These are phyloP conservation scores for Thermothelomyces thermophilus DNA, from an alignment of 2,329 filamentous ascomycete species.

Conservation along the genomic window DNA sequence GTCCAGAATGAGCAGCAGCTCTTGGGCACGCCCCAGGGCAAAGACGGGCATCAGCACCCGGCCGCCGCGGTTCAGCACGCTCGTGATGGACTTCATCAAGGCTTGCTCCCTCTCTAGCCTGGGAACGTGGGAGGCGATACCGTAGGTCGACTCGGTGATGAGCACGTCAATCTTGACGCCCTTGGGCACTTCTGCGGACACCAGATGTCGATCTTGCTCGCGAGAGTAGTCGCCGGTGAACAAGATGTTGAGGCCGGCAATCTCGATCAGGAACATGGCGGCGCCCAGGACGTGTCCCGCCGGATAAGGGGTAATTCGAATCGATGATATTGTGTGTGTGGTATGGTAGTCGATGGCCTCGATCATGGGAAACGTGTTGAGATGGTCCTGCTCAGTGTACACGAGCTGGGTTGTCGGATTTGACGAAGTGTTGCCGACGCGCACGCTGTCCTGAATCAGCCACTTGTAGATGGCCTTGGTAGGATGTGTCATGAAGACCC, in stretches of 20 bases:
- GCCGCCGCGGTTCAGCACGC: constrained; percentile 83
- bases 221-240: constrained; percentile 98
- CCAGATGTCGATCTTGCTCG: constrained; percentile 90
- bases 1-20: constrained; percentile 87
- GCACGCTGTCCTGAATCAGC: constrained; percentile 94
- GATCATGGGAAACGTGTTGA: constrained; percentile 87
- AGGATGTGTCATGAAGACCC: constrained; percentile 98
- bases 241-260: constrained; percentile 91
- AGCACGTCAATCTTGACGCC: constrained; percentile 91
- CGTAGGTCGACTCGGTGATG: constrained; percentile 96
- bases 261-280: constrained; percentile 97
- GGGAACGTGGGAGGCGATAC: constrained; percentile 88
- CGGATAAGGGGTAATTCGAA: constrained; percentile 93
- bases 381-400: constrained; percentile 92
- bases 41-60: constrained; percentile 94
- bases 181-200: constrained; percentile 84
- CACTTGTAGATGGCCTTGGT: constrained; percentile 99
- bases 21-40: constrained; percentile 86
- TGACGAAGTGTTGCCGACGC: constrained; percentile 68
- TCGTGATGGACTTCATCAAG: constrained; percentile 91
- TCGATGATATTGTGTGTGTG: constrained; percentile 93
- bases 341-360: constrained; percentile 98
- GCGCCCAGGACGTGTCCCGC: constrained; percentile 96
- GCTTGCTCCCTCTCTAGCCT: constrained; percentile 85
- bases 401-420: constrained; percentile 64